These are phyloP conservation scores for Geotrichum restrictum DNA, from an alignment of 1,139 yeast genomes.

Conservation along the genomic window DNA sequence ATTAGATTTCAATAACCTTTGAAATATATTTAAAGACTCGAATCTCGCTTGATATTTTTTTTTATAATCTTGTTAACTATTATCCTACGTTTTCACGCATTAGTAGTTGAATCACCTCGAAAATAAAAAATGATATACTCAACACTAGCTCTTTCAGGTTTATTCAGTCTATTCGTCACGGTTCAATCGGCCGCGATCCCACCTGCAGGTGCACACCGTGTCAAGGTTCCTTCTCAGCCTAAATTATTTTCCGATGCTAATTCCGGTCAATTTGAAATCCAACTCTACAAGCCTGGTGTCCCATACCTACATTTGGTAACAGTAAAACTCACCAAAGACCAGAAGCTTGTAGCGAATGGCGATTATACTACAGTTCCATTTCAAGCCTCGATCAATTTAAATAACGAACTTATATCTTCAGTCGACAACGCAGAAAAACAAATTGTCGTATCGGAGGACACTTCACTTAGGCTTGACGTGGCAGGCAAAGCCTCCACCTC, in stretches of 20 bases:
- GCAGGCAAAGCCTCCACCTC: not conserved
- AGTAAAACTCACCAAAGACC: constrained; percentile 3
- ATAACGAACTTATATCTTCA: not conserved
- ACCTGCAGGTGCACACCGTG: not conserved
- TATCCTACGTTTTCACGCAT: no score
- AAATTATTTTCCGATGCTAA: no score
- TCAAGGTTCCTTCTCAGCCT: no score
- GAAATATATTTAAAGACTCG: not conserved
- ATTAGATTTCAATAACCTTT: no score
- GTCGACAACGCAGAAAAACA: not conserved
- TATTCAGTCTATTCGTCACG: not conserved
- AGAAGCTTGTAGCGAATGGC: constrained; percentile 2
- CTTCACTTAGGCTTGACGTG: not conserved
- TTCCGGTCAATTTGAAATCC: constrained; percentile 1
- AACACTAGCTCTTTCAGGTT: not conserved
- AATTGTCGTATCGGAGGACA: constrained; percentile 4
- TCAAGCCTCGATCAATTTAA: not conserved
- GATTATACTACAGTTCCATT: not conserved
- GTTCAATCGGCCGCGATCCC: not conserved
- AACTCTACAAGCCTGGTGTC: constrained; percentile 13
- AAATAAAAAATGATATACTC: not conserved
- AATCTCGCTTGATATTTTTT: not conserved
- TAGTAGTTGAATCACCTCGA: no score
- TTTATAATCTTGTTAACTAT: not conserved
- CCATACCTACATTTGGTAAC: constrained; percentile 14